Evolutionary conservation across 345 rosid species (phyloP), one percentile per base, ranked within the genome.

Genomic region (Moricandia moricandioides): DNA sequence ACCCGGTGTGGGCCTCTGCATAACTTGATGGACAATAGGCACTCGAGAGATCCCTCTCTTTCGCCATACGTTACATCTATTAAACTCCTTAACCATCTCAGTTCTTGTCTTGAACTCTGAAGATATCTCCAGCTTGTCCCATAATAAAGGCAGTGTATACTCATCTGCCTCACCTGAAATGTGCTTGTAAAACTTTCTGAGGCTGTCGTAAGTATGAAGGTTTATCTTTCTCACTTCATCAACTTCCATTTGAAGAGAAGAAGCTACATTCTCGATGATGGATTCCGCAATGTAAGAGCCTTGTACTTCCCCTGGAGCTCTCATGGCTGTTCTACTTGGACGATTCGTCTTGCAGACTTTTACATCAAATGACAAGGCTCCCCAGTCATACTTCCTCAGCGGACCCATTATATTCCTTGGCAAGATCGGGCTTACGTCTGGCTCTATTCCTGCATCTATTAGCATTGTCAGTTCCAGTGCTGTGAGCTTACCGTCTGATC

Each of bases 291-390:
- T 90, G 72, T 79, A 94, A 12, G 97, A 85, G 33, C 84, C 96
- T 69, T 94, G 97, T 52, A 88, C 86, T 39, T 90, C 97, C 62
- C 98, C 98, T 0, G 97, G 98, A 61, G 84, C 97, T 52, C 97
- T 85, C 96, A 90, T 84, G 1, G 96, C 86, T 6, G 98, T 84
- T 84, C 85, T 90, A 69, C 86, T 88, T 2, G 85, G 77, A 35
- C 73, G 89, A 71, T 91, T 88, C 13, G 98, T 91, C 82, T 85
- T 94, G 76, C 96, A 94, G 2, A 94, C 82, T 82, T 88, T 94
- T 6, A 91, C 70, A 61, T 94, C 96, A 64, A 91, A 88, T 26
- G 89, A 76, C 57, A 94, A 82, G 54, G 91, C 91, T 39, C 97
- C 98, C 92, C 93, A 94, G 73, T 94, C 79, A 31, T 90, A 94